Evolutionary conservation across 2,329 filamentous ascomycete genomes (phyloP), one percentile per base, ranked within the genome.

Genomic region (Aspergillus fijiensis): DNA sequence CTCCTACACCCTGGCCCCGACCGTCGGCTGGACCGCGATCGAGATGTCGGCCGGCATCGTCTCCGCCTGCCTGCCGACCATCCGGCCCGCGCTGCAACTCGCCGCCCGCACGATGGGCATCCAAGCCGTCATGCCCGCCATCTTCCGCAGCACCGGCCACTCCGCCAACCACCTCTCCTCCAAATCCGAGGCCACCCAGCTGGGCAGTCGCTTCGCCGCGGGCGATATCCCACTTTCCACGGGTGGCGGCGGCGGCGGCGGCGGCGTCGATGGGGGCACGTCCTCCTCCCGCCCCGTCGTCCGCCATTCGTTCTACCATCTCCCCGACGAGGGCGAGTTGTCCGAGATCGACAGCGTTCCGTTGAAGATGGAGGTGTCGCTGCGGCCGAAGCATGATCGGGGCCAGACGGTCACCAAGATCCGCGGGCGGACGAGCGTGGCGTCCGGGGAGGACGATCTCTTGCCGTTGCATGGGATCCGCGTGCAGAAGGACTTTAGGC

Each of bases 1-100:
- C 9, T 66, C 69, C 48, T 71, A 70, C 58, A 70, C 69, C 16
- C 65, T 71, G 27, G 69, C 67, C n/a, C 67, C 61, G 6, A 69
- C 68, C 19, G 67, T 70, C 39, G 69, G 63, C 55, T 71, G 69
- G 69, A 69, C 69, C 19, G 65, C 69, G 11, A 71, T 71, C 50
- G 69, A 71, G 54, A 70, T 70, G 65, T 67, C 69, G 19, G 67
- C 69, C 27, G 69, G 69, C 5, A 70, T 71, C 31, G 64, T 69
- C 14, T 70, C 68, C 5, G 69, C 69, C n/a, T 69, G 66, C 49
- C 67, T 71, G 0, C 69, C 69, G 2, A 70, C 69, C 11, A 55
- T 71, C 7, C 65, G 67, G 2, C 69, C 69, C 14, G 69, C 69
- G 9, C 53, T 71, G 11, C 66, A 62, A 14, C 59, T 65, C 29